These are phyloP conservation scores for Domatiomyces globalis DNA, from an alignment of 2,329 filamentous ascomycete species.

Conservation along the genomic window DNA sequence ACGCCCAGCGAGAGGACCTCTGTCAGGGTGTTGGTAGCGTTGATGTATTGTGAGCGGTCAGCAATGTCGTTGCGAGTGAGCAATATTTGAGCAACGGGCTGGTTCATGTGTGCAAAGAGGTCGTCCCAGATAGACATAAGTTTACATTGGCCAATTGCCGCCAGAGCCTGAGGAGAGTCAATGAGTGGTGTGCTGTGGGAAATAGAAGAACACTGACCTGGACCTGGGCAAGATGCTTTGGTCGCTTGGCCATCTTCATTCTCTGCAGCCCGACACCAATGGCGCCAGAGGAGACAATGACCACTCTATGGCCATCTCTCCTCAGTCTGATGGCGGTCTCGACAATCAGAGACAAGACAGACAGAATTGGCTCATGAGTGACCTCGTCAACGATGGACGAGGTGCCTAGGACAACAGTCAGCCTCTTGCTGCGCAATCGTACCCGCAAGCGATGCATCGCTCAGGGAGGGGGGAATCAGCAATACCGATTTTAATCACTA, in stretches of 20 bases:
- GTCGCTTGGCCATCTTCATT: conserved; percentile 76
- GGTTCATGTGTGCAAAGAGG: conserved; percentile 70
- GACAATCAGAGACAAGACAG: conserved; percentile 80
- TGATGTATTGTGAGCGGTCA: conserved; percentile 85
- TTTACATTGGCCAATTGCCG: conserved; percentile 89
- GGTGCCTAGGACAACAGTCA: conserved; percentile 49
- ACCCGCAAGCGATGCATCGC: neutral
- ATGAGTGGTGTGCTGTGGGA: conserved; percentile 4
- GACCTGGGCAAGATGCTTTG: conserved; percentile 77
- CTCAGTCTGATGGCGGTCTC: conserved; percentile 79
- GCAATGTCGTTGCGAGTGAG: conserved; percentile 93
- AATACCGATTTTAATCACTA: conserved; percentile 78
- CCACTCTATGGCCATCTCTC: conserved; percentile 82
- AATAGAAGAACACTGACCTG: conserved; percentile 41
- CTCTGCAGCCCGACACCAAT: conserved; percentile 84
- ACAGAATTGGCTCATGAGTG: conserved; percentile 83
- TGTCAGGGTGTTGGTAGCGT: conserved; percentile 87
- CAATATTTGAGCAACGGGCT: conserved; percentile 88
- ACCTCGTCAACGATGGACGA: conserved; percentile 98
- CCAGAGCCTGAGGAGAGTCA: conserved; percentile 50
- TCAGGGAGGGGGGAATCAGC: neutral
- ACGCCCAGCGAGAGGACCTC: conserved; percentile 89
- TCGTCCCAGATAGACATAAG: conserved; percentile 94
- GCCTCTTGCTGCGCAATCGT: conserved; percentile 2
- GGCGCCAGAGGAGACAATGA: conserved; percentile 93